phyloP scores from a whole-genome alignment of 2,329 filamentous ascomycete species.

The Scedosporium dehoogii region DNA sequence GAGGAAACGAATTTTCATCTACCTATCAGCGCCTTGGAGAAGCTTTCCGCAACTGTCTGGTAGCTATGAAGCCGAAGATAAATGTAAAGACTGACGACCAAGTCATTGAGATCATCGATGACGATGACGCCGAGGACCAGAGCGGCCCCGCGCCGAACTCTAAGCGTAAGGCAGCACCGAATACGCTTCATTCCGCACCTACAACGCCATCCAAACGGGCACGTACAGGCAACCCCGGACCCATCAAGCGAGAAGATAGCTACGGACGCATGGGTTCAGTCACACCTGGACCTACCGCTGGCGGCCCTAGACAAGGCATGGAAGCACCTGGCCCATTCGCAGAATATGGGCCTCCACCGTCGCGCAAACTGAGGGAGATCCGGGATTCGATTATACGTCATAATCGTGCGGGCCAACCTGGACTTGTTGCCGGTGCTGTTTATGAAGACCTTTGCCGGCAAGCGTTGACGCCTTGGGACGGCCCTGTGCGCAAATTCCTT shows the following conservation, averaged over 20 bases:
- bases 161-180: slow-evolving; percentile 19
- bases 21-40: slow-evolving; percentile 36
- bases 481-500: slow-evolving; percentile 39
- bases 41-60: slow-evolving; percentile 38
- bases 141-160: slow-evolving; percentile 13
- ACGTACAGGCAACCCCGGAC: slow-evolving; percentile 13
- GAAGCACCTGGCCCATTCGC: slow-evolving; percentile 25
- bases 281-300: not conserved
- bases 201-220: slow-evolving; percentile 25
- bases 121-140: slow-evolving; percentile 25
- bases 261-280: not conserved
- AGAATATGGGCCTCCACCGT: slow-evolving; percentile 18
- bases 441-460: slow-evolving; percentile 47
- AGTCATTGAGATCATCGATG: slow-evolving; percentile 27
- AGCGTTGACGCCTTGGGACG: slow-evolving; percentile 49
- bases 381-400: slow-evolving; percentile 43
- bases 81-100: slow-evolving; percentile 27
- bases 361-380: slow-evolving; percentile 38
- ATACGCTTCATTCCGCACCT: slow-evolving; percentile 15
- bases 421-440: slow-evolving; percentile 48
- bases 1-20: slow-evolving; percentile 35
- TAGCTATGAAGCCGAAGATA: slow-evolving; percentile 36
- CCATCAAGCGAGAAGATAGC: not conserved
- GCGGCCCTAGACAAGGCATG: not conserved
- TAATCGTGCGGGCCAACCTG: slow-evolving; percentile 46